Evolutionary conservation across 2,329 filamentous ascomycete species (phyloP), one percentile per base, ranked within the genome.

Genomic region (Penicillium sp.): DNA sequence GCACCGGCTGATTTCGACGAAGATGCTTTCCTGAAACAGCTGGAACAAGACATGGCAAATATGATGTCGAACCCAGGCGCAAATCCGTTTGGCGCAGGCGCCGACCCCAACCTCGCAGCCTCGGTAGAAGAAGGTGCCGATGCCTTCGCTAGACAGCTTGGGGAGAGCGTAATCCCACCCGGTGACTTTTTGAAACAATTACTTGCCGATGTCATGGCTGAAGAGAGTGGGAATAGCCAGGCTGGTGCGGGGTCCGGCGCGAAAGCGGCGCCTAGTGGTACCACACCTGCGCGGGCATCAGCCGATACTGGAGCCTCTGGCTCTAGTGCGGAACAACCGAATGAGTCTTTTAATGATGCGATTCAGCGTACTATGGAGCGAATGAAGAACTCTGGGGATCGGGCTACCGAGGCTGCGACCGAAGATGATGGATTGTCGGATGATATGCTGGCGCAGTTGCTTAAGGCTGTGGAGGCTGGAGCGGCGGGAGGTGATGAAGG

Each of bases 281-380:
- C 66, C 25, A 57, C 18, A 33, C 11, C 35, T 14, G 48, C 22
- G 3, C 18, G 2, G 12, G 41, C 25, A 29, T 4, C 35, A 27
- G 22, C 37, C 12, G 37, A 23, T 22, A 59, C 72, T 26, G 58
- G 55, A 41, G 55, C 52, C 9, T 56, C 40, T 27, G 6, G 4
- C 56, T 23, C 40, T 56, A 14, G 58, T 68, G n/a, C n/a, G n/a
- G 42, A 59, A n/a, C 60, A 62, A 26, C 73, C 78, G 37, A 87
- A 90, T 40, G 85, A 87, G 45, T 85, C 82, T 1, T 99, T 99
- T 74, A 91, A 95, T 69, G 92, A 96, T 56, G 96, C 90, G 0
- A 97, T 99, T 66, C 87, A 89, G 57, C 86, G 86, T 65, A 97
- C 94, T 0, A 97, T 99, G 89, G 90, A 95, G 75, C 89, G 94